Percentiles rank a stretch among this genome's conserved stretches.
Conservation (phyloP, 2,329 filamentous ascomycete species). For the Talaromyces rugulosus region DNA sequence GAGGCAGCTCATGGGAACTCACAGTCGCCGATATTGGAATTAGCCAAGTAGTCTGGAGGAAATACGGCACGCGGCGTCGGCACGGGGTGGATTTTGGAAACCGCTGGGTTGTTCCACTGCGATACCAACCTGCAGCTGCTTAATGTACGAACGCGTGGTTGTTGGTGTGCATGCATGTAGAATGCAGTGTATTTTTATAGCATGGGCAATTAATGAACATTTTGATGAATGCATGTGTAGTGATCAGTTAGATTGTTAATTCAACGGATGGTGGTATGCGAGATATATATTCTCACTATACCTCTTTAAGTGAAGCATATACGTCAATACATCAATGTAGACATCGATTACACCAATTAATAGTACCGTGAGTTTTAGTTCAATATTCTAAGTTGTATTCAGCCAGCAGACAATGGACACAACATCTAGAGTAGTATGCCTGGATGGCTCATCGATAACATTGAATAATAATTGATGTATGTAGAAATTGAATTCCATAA, state of each 20-base stretch:
- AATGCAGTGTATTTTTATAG: background rate
- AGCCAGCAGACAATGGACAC: too few relatives aligned
- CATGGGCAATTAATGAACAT: background rate
- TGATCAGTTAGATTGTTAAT: background rate
- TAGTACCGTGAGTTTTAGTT: too few relatives aligned
- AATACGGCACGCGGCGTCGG: constrained; percentile 73
- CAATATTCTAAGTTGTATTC: too few relatives aligned
- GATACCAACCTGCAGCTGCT: constrained; percentile 32
- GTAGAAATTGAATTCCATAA: constrained; percentile 5
- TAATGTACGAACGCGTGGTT: constrained; percentile 15
- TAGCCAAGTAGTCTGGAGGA: constrained; percentile 76
- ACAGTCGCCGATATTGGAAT: constrained; percentile 86
- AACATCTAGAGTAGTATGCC: background rate
- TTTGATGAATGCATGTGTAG: background rate
- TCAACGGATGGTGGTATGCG: too few relatives aligned
- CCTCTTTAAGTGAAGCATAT: too few relatives aligned
- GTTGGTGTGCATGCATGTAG: background rate
- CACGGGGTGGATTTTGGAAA: constrained; percentile 85
- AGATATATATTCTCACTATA: too few relatives aligned
- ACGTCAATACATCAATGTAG: too few relatives aligned
- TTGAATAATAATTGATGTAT: background rate
- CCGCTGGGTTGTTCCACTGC: constrained; percentile 75
- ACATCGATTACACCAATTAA: too few relatives aligned
- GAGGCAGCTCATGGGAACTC: constrained; percentile 63
- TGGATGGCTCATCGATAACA: too few relatives aligned